A percentile compares a stretch with the other conserved stretches of the same genome.
Conservation (phyloP, 192 early-diverging fungal species). For the Mortierella hygrophila region DNA sequence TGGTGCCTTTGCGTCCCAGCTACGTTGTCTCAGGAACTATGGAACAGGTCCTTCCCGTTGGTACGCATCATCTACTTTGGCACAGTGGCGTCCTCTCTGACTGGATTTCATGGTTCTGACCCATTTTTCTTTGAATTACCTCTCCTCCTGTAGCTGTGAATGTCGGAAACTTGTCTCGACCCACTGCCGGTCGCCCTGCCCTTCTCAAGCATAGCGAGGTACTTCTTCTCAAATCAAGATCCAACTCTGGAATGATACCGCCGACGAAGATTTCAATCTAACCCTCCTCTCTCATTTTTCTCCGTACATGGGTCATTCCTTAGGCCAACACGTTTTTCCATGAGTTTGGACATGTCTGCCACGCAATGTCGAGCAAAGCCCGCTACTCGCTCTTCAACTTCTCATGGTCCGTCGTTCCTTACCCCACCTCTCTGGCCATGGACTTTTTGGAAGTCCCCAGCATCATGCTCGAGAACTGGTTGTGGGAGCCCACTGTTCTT, state of each 20-base stretch:
- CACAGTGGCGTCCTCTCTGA: too few species aligned
- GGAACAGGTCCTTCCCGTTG: slow-evolving; percentile 36
- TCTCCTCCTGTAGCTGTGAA: slow-evolving; percentile 27
- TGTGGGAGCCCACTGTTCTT: slow-evolving; percentile 72
- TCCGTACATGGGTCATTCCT: not conserved
- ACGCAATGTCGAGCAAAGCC: slow-evolving; percentile 61
- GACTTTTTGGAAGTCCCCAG: slow-evolving; percentile 94
- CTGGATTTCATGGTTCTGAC: too few species aligned
- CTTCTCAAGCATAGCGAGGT: slow-evolving; percentile 87
- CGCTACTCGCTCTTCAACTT: slow-evolving; percentile 73
- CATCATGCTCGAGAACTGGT: slow-evolving; percentile 93
- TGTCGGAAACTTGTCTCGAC: slow-evolving; percentile 52
- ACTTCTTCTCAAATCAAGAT: not conserved
- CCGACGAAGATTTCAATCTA: not conserved
- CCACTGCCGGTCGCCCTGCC: slow-evolving; percentile 74
- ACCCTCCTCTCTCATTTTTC: not conserved
- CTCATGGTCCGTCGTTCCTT: slow-evolving; percentile 82
- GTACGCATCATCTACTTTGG: not conserved
- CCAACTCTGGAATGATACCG: slow-evolving; percentile 4
- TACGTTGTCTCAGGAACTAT: slow-evolving; percentile 64
- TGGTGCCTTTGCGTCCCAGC: slow-evolving; percentile 81
- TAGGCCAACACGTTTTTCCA: slow-evolving; percentile 80
- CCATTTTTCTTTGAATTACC: too few species aligned
- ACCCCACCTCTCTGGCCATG: slow-evolving; percentile 80
- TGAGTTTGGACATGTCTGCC: slow-evolving; percentile 75